Evolutionary conservation across 305 asterid genomes (phyloP).

Genomic region (Stenogyne calaminthoides): DNA sequence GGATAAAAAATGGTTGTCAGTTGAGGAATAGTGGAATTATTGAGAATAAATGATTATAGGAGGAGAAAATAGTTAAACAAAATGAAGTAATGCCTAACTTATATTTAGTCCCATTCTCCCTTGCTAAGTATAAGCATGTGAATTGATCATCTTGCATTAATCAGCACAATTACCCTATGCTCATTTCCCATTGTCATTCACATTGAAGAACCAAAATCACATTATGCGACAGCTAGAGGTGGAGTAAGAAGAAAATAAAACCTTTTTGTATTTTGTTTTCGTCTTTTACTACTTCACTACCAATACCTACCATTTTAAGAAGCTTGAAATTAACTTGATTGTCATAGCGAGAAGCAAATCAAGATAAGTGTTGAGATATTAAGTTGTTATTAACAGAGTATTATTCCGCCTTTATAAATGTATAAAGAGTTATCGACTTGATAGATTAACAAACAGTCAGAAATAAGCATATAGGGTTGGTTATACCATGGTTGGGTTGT

Average conservation of each 20-base stretch:
- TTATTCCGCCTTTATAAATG: background rate
- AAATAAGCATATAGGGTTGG: no score
- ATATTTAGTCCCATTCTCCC: no score
- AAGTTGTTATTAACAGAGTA: background rate
- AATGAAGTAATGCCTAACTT: no score
- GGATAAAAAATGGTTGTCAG: no score
- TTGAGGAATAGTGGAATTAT: no score
- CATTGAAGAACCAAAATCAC: background rate
- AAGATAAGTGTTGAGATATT: background rate
- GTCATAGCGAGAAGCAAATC: background rate
- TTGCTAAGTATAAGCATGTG: no score
- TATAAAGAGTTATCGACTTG: background rate
- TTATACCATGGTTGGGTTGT: background rate
- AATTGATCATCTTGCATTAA: no score
- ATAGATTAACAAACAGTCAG: background rate
- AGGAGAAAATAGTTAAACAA: no score
- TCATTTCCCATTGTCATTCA: no score
- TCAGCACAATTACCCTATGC: no score
- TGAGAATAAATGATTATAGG: no score
- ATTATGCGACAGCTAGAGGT: background rate
- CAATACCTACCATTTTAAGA: background rate
- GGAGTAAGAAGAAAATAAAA: no score
- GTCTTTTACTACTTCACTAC: background rate
- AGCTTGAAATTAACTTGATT: background rate
- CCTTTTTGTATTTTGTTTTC: background rate